phyloP scores from a whole-genome alignment of 2,329 filamentous ascomycete species.

The Colletotrichum camelliae region DNA sequence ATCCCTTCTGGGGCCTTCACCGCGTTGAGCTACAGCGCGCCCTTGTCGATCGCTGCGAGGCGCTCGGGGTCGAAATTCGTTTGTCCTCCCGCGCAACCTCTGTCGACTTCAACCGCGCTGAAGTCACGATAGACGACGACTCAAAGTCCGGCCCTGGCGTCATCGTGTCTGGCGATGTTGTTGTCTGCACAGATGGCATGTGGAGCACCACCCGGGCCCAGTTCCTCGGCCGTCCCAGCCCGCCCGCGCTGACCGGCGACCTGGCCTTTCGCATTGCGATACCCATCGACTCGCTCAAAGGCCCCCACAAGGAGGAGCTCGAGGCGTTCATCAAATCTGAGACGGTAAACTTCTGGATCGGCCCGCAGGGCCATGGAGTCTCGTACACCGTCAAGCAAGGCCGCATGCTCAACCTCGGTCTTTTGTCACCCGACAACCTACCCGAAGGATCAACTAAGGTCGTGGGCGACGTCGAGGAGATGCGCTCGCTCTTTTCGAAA shows the following conservation, averaged over 20 bases:
- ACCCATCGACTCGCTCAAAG: conserved; percentile 49
- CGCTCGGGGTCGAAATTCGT: conserved; percentile 39
- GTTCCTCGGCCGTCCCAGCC: conserved; percentile 47
- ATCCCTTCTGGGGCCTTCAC: conserved; percentile 54
- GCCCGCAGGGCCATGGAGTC: conserved; percentile 55
- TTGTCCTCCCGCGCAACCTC: conserved; percentile 5
- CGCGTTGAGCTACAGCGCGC: conserved; percentile 52
- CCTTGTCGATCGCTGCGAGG: conserved; percentile 41
- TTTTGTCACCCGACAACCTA: conserved; percentile 19
- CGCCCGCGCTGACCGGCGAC: conserved; percentile 58
- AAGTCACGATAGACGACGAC: conserved; percentile 31
- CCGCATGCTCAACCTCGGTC: conserved; percentile 48
- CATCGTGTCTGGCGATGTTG: conserved; percentile 42
- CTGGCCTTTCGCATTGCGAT: conserved; percentile 60
- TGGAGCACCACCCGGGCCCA: conserved; percentile 47
- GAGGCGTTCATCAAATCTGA: conserved; percentile 48
- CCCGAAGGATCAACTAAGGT: conserved; percentile 23
- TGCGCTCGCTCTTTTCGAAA: conserved; percentile 35
- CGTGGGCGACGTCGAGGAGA: conserved; percentile 36
- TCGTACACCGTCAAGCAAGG: conserved; percentile 50
- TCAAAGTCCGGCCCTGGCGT: conserved; percentile 23
- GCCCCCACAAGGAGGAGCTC: conserved; percentile 43
- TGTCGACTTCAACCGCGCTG: conserved; percentile 16
- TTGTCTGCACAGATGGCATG: conserved; percentile 55
- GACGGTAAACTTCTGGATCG: conserved; percentile 59